A percentile compares a stretch with the other conserved stretches of the same genome.
These are phyloP conservation scores for Exobasidium cylindrosporum DNA, from an alignment of 1,284 basidiomycete species.

Conservation along the genomic window DNA sequence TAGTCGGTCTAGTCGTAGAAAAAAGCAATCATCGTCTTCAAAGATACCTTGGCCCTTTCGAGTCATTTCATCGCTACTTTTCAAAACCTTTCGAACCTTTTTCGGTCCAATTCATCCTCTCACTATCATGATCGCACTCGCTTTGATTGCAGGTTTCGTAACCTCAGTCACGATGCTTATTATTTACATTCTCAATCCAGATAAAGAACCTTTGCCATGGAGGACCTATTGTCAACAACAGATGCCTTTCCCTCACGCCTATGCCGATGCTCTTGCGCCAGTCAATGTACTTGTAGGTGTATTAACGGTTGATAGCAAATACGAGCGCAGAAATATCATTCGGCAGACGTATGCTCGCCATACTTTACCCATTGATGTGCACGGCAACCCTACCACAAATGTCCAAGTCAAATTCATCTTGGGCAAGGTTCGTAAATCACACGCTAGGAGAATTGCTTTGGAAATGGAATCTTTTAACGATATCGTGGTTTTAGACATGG, in stretches of 20 bases:
- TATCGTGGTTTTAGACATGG: constrained; percentile 75
- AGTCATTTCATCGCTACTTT: constrained; percentile 24
- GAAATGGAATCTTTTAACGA: constrained; percentile 94
- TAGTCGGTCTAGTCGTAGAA: background rate
- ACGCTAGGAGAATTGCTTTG: constrained; percentile 73
- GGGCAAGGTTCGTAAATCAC: constrained; percentile 75
- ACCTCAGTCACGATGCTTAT: constrained; percentile 57
- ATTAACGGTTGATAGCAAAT: constrained; percentile 74
- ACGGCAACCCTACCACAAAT: constrained; percentile 60
- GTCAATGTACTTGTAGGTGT: constrained; percentile 86
- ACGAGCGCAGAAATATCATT: constrained; percentile 82
- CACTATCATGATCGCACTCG: constrained; percentile 35
- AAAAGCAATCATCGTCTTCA: background rate
- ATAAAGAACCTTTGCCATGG: constrained; percentile 92
- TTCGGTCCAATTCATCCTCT: constrained; percentile 38
- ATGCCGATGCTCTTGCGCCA: constrained; percentile 71
- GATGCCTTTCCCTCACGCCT: constrained; percentile 56
- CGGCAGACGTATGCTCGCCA: constrained; percentile 86
- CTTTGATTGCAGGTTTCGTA: constrained; percentile 39
- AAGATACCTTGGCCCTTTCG: constrained; percentile 20
- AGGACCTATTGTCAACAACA: constrained; percentile 77
- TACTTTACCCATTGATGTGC: constrained; percentile 47
- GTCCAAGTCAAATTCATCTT: constrained; percentile 88
- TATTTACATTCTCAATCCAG: constrained; percentile 89
- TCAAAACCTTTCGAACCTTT: constrained; percentile 29